Evolutionary conservation across 441 rosid genomes (phyloP).

Genomic region (Arabidopsis hybrid): DNA sequence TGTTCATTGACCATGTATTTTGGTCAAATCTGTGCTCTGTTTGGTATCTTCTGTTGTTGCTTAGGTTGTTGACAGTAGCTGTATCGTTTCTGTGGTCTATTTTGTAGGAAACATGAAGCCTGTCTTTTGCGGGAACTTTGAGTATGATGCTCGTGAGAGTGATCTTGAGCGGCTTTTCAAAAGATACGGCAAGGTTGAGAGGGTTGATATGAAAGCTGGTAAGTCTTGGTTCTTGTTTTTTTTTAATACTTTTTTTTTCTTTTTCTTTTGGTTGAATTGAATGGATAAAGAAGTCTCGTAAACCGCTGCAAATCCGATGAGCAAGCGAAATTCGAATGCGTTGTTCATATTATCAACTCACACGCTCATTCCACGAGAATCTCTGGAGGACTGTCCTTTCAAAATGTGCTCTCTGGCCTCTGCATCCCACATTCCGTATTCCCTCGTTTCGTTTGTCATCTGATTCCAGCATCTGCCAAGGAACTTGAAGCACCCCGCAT

Average conservation of each 20-base stretch:
- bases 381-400: constrained; percentile 27
- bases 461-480: not conserved
- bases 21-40: not conserved
- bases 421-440: constrained; percentile 1
- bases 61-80: not conserved
- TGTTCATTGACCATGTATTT: not conserved
- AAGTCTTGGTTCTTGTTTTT: not conserved
- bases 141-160: constrained; percentile 89
- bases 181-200: constrained; percentile 84
- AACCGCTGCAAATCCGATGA: constrained; percentile 15
- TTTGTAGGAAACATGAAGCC: constrained; percentile 67
- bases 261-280: not conserved
- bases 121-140: constrained; percentile 93
- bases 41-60: constrained; percentile 50
- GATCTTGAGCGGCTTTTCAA: constrained; percentile 90
- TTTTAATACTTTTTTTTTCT: not conserved
- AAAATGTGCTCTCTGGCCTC: not conserved
- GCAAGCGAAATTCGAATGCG: constrained; percentile 4
- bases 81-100: constrained; percentile 3
- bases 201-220: constrained; percentile 87
- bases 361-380: constrained; percentile 26
- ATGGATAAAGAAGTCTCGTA: constrained; percentile 7
- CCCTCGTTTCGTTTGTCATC: not conserved
- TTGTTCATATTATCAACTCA: not conserved
- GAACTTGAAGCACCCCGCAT: constrained; percentile 32